phyloP scores from a whole-genome alignment of 2,329 filamentous ascomycete genomes.

The Sordariomycetes sp. region DNA sequence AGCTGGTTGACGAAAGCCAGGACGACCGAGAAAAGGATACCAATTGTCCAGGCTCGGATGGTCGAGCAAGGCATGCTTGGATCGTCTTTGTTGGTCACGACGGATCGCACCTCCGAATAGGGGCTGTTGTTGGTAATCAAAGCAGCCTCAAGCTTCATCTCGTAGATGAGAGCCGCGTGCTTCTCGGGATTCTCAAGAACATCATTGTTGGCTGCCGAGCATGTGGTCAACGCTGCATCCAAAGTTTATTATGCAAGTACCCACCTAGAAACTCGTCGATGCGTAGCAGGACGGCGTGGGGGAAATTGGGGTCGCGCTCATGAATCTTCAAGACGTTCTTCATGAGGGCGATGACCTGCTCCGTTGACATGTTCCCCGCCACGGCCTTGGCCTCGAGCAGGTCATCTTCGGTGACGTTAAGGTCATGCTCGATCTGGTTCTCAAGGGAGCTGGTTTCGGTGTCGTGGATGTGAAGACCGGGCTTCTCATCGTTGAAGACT shows the following conservation, averaged over 20 bases:
- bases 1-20: slow-evolving; percentile 47
- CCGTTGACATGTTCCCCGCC: slow-evolving; percentile 22
- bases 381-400: slow-evolving; percentile 31
- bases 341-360: slow-evolving; percentile 12
- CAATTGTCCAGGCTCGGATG: slow-evolving; percentile 44
- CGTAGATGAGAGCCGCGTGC: slow-evolving; percentile 36
- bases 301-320: slow-evolving; percentile 16
- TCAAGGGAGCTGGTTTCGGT: neutral
- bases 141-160: slow-evolving; percentile 46
- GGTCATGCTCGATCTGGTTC: slow-evolving; percentile 1
- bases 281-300: slow-evolving; percentile 11
- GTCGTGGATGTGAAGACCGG: no score
- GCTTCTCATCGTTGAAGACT: no score
- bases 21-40: slow-evolving; percentile 39
- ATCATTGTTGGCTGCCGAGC: slow-evolving; percentile 13
- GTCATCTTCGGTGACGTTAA: slow-evolving; percentile 31
- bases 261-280: slow-evolving; percentile 17
- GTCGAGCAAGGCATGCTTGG: slow-evolving; percentile 39
- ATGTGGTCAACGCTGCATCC: slow-evolving; percentile 1
- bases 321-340: slow-evolving; percentile 14
- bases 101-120: slow-evolving; percentile 47
- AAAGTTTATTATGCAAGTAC: slow-evolving; percentile 10
- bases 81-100: slow-evolving; percentile 47
- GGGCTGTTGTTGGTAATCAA: slow-evolving; percentile 46
- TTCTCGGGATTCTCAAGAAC: slow-evolving; percentile 28